Conservation (phyloP, 2,329 filamentous ascomycete genomes). For the Fusarium cicatricum region DNA sequence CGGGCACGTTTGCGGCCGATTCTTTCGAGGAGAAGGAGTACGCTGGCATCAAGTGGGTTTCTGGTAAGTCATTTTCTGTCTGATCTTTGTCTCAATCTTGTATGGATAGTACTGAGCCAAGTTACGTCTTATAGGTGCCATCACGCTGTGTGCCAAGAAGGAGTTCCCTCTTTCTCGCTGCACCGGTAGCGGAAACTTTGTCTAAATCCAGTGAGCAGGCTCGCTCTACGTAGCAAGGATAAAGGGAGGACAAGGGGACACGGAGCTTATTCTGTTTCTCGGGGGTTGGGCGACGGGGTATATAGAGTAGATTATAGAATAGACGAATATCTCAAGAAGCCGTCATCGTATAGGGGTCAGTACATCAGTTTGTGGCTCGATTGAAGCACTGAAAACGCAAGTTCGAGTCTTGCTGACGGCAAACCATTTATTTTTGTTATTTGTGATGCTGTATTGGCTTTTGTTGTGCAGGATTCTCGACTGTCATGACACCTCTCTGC, state of each 20-base stretch:
- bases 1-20: slow-evolving; percentile 19
- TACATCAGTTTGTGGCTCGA: slow-evolving; percentile 37
- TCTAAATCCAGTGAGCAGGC: background rate
- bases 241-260: too few species aligned
- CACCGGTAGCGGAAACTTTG: slow-evolving; percentile 15
- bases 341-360: slow-evolving; percentile 38
- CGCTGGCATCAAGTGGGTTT: slow-evolving; percentile 20
- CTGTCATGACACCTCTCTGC: too few species aligned
- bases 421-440: slow-evolving; percentile 16
- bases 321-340: slow-evolving; percentile 3
- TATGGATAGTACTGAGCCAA: too few species aligned
- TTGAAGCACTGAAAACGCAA: slow-evolving; percentile 37
- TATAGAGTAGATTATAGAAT: background rate
- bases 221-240: too few species aligned
- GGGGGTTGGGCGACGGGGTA: too few species aligned
- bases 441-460: background rate
- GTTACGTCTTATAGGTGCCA: slow-evolving; percentile 3
- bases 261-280: too few species aligned
- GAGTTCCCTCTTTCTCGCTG: slow-evolving; percentile 21
- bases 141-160: slow-evolving; percentile 18
- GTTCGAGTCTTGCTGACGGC: slow-evolving; percentile 39
- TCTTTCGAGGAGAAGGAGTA: slow-evolving; percentile 10
- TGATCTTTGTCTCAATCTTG: background rate
- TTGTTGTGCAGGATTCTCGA: slow-evolving; percentile 7
- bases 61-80: background rate